Base-by-base conservation (phyloP, 345 rosid species). In the Alliaria petiolata region DNA sequence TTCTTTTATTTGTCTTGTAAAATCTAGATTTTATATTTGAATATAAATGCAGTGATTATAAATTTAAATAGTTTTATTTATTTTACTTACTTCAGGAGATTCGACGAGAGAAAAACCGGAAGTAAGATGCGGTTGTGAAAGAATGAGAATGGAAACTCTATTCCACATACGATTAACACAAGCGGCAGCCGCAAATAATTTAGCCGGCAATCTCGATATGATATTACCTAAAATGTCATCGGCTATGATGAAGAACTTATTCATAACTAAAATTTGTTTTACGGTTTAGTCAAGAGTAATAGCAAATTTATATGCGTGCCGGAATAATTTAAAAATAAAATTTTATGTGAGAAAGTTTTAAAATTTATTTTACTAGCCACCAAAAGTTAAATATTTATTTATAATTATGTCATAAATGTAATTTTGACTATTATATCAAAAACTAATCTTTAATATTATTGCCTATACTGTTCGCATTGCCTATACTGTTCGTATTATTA, bases 101-200 rank as follows among this genome's bases (percentile, higher is more conserved):
- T 74, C 70, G 19, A 77, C 69, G 71, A 76, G 76, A 58, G 89
- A 84, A 15, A 88, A 79, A 16, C 87, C 86, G n/a, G 89, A 83
- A 17, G 84, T 83, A 50, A 88, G 75, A 70, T 71, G 81, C 17
- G 89, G 90, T 25, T 79, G 78, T 19, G 70, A 77, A 28, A 88
- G 89, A 60, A 83, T 69, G 13, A 39, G 78, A 31, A 28, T 19
- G 65, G 82, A 83, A 45, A 74, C 69, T 10, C 62, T 65, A 20
- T 80, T 81, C 89, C 91, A 88, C 7, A 70, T 11, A 55, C 55
- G 82, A 80, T 39, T 80, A 70, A 88, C 91, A 49, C 80, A 77
- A 2, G 87, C 79, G 7, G 89, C 86, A 0, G 79, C 65, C 6
- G 89, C 86, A 43, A 88, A 88, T 36, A 87, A 67, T 19, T 11